Evolutionary conservation across 306 rosid genomes (phyloP).

Genomic region (Adenanthera pavonina): DNA sequence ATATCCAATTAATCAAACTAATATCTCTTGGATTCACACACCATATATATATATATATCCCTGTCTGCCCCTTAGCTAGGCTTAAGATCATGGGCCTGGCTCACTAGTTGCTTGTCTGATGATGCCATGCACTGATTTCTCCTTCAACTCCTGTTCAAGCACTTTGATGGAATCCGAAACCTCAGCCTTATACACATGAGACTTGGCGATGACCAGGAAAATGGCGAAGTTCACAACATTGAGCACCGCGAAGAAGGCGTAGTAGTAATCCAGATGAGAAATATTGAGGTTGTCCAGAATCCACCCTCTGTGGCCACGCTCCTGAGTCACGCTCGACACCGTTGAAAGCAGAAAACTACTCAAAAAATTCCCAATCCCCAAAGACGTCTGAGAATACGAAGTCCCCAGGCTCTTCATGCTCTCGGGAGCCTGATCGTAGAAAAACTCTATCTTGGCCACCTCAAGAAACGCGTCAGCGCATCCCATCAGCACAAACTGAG

Average conservation of each 20-base stretch:
- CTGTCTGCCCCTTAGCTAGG: not conserved
- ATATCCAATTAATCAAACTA: too few species aligned
- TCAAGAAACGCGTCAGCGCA: constrained; percentile 80
- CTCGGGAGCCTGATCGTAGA: constrained; percentile 87
- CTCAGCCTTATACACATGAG: constrained; percentile 76
- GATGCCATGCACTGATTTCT: constrained; percentile 27
- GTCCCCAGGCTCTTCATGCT: constrained; percentile 91
- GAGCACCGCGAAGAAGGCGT: constrained; percentile 62
- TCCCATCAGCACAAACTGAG: constrained; percentile 77
- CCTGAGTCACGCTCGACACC: constrained; percentile 56
- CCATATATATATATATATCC: not conserved
- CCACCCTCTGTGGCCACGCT: constrained; percentile 65
- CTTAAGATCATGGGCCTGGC: not conserved
- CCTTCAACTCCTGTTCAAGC: constrained; percentile 70
- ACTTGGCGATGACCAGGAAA: constrained; percentile 53
- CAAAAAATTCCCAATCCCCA: constrained; percentile 74
- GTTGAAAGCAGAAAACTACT: constrained; percentile 68
- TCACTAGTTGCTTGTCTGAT: not conserved
- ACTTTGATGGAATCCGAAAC: constrained; percentile 74
- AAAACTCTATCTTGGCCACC: constrained; percentile 79
- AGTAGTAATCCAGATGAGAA: constrained; percentile 77
- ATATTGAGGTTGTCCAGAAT: constrained; percentile 70
- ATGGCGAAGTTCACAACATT: constrained; percentile 63
- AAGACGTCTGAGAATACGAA: constrained; percentile 64
- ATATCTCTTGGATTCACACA: constrained; percentile 15